A percentile compares a stretch with the other conserved stretches of the same genome.
These are phyloP conservation scores for Ballota nigra DNA, from an alignment of 257 asterid genomes.

Conservation along the genomic window DNA sequence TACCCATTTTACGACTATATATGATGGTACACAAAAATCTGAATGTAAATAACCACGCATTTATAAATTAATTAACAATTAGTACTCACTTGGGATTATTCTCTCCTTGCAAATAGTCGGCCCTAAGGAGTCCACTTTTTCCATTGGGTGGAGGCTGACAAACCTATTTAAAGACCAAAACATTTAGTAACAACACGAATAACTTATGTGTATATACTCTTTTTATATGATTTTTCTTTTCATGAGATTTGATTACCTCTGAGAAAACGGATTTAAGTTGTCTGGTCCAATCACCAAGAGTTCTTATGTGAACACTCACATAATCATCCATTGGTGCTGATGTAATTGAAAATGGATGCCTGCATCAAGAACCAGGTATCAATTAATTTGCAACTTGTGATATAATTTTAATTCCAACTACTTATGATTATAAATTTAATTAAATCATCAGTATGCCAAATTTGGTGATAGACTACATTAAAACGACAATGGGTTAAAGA, in stretches of 20 bases:
- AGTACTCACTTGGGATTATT: conserved; percentile 71
- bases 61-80: too few species aligned
- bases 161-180: conserved; percentile 48
- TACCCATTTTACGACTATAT: too few species aligned
- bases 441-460: not conserved
- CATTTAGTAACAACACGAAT: not conserved
- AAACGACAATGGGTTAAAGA: not conserved
- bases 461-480: not conserved
- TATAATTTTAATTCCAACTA: not conserved
- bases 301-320: conserved; percentile 85
- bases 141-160: conserved; percentile 86
- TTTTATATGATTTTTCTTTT: not conserved
- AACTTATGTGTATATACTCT: not conserved
- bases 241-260: conserved; percentile 30
- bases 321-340: conserved; percentile 89
- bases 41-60: too few species aligned
- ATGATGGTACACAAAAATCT: too few species aligned
- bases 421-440: not conserved
- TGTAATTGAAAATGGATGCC: conserved; percentile 97
- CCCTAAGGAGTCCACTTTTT: conserved; percentile 88
- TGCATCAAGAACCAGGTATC: conserved; percentile 18
- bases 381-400: not conserved
- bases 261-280: conserved; percentile 79
- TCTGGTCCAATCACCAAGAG: conserved; percentile 94
- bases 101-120: conserved; percentile 70